phyloP scores from a whole-genome alignment of 2,329 filamentous ascomycete genomes.

The Botrytis aclada region DNA sequence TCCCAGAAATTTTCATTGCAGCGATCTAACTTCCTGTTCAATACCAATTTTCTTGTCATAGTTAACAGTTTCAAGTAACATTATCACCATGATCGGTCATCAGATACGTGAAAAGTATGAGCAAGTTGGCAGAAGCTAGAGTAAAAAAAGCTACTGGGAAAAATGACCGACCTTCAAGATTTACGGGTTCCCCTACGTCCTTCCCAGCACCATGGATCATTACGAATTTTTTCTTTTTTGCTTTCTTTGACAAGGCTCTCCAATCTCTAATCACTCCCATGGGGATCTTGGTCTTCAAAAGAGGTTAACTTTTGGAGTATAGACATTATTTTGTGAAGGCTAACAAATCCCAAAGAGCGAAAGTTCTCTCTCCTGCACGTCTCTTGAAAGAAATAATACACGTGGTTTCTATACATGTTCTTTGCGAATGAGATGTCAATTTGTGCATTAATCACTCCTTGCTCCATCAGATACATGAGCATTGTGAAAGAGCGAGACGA shows the following conservation, averaged over 20 bases:
- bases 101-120: not conserved
- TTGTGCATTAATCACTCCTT: too few relatives aligned
- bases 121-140: not conserved
- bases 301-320: too few relatives aligned
- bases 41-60: not conserved
- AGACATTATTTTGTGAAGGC: too few relatives aligned
- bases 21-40: not conserved
- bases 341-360: too few relatives aligned
- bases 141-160: not conserved
- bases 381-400: too few relatives aligned
- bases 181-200: conserved; percentile 7
- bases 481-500: conserved; percentile 36
- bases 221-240: too few relatives aligned
- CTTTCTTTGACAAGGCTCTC: conserved; percentile 22
- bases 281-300: too few relatives aligned
- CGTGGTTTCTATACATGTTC: too few relatives aligned
- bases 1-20: not conserved
- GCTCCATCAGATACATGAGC: conserved; percentile 28
- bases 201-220: not conserved
- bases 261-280: conserved; percentile 21
- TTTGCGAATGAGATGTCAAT: too few relatives aligned
- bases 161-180: not conserved
- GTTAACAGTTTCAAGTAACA: not conserved
- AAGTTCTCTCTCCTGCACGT: too few relatives aligned
- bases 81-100: not conserved